Base-by-base conservation (phyloP, 805 yeast genomes). In the Candida palmyrensis region DNA sequence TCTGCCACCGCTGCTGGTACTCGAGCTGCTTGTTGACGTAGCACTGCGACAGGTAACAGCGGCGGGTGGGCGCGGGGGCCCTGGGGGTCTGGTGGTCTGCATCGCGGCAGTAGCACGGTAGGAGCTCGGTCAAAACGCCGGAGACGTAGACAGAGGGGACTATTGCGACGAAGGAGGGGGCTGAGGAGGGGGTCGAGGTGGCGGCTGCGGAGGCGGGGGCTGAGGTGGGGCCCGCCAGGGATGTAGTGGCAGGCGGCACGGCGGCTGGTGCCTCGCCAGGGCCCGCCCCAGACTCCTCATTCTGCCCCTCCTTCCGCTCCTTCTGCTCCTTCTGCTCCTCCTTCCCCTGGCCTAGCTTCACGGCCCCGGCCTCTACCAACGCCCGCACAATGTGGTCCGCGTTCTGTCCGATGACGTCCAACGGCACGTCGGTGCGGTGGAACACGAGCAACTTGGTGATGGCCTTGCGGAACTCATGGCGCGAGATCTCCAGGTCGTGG, bases 391-490 rank as follows among this genome's bases (percentile, higher is more conserved):
- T 65, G 27, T 60, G 66, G 30, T 72, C 74, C 1, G 74, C 76
- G 39, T 72, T 70, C 32, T 66, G 66, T 10, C 75, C 75, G 2
- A 73, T 57, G 19, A 72, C 56, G 35, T 72, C 77, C 25, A 68
- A 58, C 16, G 77, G 73, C 27, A 70, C 57, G 34, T 65, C 68
- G 7, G 76, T 64, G 41, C 66, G 57, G 38, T 73, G 73, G 35
- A 62, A 72, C n/a, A 68, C 75, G 32, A 77, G 49, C 21, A 79
- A 51, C 27, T 66, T 49, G 35, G 70, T 70, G 17, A 78, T 66
- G 12, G 78, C 66, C 43, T 71, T 75, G 36, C 69, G 68, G 40
- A 77, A 71, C 45, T 75, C 82, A 10, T 62, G 51, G 23, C 60
- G 62, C 2, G 77, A 61, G n/a, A 79, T 67, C 6, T 57, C 47